Evolutionary conservation across 2,329 filamentous ascomycete genomes (phyloP).

Genomic region (Arthrobotrys musiformis): DNA sequence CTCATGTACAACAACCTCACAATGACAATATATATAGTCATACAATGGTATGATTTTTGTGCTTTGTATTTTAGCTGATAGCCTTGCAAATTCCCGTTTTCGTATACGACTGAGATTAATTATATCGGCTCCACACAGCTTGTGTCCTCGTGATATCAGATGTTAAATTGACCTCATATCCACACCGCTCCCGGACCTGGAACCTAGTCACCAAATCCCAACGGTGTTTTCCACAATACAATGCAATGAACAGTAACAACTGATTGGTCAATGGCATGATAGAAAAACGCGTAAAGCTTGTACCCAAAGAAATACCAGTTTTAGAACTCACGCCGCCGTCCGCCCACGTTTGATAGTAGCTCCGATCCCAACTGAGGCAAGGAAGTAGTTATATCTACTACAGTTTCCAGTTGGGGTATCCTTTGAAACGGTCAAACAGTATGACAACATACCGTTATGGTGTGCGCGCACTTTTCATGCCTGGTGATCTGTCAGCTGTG

Average conservation of each 20-base stretch:
- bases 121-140: neutral
- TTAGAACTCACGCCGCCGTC: conserved; percentile 19
- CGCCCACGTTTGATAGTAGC: conserved; percentile 14
- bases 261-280: neutral
- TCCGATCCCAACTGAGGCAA: conserved; percentile 1
- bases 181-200: neutral
- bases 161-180: conserved; percentile 2
- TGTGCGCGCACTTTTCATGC: conserved; percentile 3
- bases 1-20: conserved; percentile 4
- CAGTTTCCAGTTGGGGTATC: neutral
- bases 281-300: neutral
- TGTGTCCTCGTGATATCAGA: conserved; percentile 10
- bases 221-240: neutral
- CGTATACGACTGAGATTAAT: neutral
- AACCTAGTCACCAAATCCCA: neutral
- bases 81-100: neutral
- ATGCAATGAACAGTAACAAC: neutral
- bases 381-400: neutral
- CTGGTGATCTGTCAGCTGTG: conserved; percentile 16
- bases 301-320: neutral
- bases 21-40: neutral
- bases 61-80: neutral
- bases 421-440: conserved; percentile 28
- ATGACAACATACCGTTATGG: conserved; percentile 3
- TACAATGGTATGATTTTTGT: neutral